phyloP scores from a whole-genome alignment of 106 monocot species.

The Alisma plantagoaquatica region DNA sequence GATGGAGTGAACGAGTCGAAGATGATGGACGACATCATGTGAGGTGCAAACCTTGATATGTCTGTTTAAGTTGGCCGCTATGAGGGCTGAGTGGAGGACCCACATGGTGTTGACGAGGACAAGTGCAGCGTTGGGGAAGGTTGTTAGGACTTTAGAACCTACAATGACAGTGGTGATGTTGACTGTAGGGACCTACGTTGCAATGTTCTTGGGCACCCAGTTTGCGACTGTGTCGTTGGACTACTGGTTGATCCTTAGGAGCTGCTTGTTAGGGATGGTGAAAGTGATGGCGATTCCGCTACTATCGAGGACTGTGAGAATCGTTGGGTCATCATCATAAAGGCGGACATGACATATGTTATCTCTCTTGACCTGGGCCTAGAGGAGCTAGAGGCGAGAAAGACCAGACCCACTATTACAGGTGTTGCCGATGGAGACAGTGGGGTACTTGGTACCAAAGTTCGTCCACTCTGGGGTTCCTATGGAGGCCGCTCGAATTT shows the following conservation, averaged over 20 bases:
- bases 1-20: slow-evolving; percentile 96
- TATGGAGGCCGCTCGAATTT: no score
- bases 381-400: no score
- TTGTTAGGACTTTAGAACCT: slow-evolving; percentile 33
- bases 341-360: slow-evolving; percentile 77
- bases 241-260: slow-evolving; percentile 80
- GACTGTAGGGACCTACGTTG: slow-evolving; percentile 49
- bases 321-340: slow-evolving; percentile 67
- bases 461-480: no score
- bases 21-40: slow-evolving; percentile 82
- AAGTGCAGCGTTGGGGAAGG: slow-evolving; percentile 87
- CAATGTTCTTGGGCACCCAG: slow-evolving; percentile 82
- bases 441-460: no score
- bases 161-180: slow-evolving; percentile 82
- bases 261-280: slow-evolving; percentile 90
- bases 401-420: no score
- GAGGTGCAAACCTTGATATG: slow-evolving; percentile 82
- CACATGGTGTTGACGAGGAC: slow-evolving; percentile 64
- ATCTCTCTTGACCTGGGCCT: slow-evolving; percentile 66
- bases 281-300: slow-evolving; percentile 64
- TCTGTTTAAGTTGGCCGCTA: slow-evolving; percentile 73
- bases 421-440: no score
- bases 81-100: slow-evolving; percentile 87
- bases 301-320: slow-evolving; percentile 73
- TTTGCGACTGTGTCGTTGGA: slow-evolving; percentile 91